phyloP scores from a whole-genome alignment of 331 rosid species.

The Rhamnella rubrinervis region DNA sequence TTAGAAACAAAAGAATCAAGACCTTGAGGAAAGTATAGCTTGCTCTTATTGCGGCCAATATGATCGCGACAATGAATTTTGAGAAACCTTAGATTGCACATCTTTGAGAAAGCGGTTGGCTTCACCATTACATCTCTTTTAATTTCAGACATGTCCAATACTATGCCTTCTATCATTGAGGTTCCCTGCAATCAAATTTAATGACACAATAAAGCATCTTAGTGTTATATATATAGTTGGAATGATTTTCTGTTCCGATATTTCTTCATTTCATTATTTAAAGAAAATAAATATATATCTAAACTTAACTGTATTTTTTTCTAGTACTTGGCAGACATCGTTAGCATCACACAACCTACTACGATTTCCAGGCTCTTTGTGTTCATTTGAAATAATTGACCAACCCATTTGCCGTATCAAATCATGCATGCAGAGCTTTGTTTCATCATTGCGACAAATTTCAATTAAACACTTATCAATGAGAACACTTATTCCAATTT shows the following conservation, averaged over 20 bases:
- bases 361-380: background rate
- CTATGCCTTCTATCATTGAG: conserved; percentile 33
- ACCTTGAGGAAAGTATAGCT: background rate
- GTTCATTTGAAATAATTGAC: conserved; percentile 24
- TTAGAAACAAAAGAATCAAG: background rate
- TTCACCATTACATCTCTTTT: background rate
- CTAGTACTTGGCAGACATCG: conserved; percentile 22
- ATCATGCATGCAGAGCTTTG: conserved; percentile 26
- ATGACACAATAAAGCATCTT: background rate
- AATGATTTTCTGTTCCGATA: background rate
- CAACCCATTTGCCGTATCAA: conserved; percentile 32
- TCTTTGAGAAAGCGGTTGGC: conserved; percentile 22
- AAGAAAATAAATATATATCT: background rate
- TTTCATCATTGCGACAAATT: background rate
- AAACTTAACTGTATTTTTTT: conserved; percentile 4
- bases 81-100: conserved; percentile 32
- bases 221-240: background rate
- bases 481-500: conserved; percentile 24
- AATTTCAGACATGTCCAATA: background rate
- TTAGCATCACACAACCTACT: conserved; percentile 16
- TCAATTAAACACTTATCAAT: conserved; percentile 29
- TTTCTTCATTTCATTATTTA: no score
- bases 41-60: background rate
- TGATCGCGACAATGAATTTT: background rate
- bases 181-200: conserved; percentile 28